Evolutionary conservation across 768 basidiomycete species (phyloP).

Genomic region (Fomitopsis pulvina): DNA sequence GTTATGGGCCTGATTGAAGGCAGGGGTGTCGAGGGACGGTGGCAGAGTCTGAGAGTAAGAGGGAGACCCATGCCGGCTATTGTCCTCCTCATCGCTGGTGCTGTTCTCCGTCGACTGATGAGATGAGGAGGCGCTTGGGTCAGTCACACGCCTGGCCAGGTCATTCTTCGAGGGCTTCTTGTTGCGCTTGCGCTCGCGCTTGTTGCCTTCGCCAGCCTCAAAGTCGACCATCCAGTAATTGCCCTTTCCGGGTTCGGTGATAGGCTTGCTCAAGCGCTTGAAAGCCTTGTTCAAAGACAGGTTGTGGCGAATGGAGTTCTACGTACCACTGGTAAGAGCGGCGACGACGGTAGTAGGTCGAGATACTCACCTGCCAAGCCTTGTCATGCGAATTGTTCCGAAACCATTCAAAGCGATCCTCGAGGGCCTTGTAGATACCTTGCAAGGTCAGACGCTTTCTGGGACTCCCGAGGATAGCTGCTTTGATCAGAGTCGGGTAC

Average conservation of each 20-base stretch:
- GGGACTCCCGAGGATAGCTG: conserved; percentile 61
- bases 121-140: no score
- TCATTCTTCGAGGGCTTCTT: no score
- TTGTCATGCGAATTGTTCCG: conserved; percentile 31
- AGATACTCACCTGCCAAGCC: conserved; percentile 52
- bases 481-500: conserved; percentile 45
- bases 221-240: conserved; percentile 56
- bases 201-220: conserved; percentile 52
- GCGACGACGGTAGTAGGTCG: conserved; percentile 26
- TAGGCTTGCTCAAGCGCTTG: conserved; percentile 40
- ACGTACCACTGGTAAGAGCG: neutral
- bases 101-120: no score
- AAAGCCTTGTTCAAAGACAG: conserved; percentile 51
- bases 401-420: conserved; percentile 52
- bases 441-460: conserved; percentile 48
- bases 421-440: conserved; percentile 53
- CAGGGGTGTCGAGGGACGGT: no score
- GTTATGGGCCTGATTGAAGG: no score
- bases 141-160: no score
- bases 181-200: conserved; percentile 51
- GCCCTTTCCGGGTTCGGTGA: conserved; percentile 67
- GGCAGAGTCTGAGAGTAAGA: no score
- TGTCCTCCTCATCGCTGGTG: no score
- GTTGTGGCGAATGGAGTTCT: conserved; percentile 48
- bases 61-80: no score